phyloP scores from a whole-genome alignment of 116 monocot genomes.

The Thalassia testudinum region DNA sequence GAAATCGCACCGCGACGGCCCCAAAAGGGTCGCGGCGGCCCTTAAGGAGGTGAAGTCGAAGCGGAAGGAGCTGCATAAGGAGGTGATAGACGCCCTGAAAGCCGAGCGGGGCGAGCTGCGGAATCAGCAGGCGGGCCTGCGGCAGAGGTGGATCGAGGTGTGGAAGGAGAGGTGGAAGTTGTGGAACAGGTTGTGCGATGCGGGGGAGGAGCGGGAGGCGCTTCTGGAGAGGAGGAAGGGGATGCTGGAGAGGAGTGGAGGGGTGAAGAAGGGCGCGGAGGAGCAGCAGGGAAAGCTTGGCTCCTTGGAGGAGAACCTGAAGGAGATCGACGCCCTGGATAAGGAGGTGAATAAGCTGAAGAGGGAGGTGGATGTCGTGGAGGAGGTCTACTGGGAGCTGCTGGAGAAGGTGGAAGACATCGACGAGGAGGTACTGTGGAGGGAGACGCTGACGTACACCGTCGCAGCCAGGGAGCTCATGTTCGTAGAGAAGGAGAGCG shows the following conservation, averaged over 20 bases:
- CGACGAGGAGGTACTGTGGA: constrained; percentile 42
- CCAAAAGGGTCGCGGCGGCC: constrained; percentile 25
- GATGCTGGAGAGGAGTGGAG: neutral
- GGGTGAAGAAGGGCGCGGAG: neutral
- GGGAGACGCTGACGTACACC: constrained; percentile 47
- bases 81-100: constrained; percentile 32
- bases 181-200: constrained; percentile 12
- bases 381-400: constrained; percentile 44
- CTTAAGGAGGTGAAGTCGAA: constrained; percentile 40
- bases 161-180: constrained; percentile 19
- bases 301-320: constrained; percentile 26
- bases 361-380: constrained; percentile 11
- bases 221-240: constrained; percentile 14
- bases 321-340: neutral
- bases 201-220: constrained; percentile 35
- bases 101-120: constrained; percentile 36
- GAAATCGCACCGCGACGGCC: constrained; percentile 19
- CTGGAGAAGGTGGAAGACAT: constrained; percentile 55
- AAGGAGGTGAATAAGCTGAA: neutral
- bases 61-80: constrained; percentile 35
- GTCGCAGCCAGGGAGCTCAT: constrained; percentile 56
- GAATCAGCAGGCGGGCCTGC: constrained; percentile 33
- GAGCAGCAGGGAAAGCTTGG: constrained; percentile 21
- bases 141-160: constrained; percentile 21
- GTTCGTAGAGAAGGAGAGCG: constrained; percentile 67